A percentile compares a stretch with the other conserved stretches of the same genome.
Conservation (phyloP, 768 basidiomycete species). For the Russula abietina region DNA sequence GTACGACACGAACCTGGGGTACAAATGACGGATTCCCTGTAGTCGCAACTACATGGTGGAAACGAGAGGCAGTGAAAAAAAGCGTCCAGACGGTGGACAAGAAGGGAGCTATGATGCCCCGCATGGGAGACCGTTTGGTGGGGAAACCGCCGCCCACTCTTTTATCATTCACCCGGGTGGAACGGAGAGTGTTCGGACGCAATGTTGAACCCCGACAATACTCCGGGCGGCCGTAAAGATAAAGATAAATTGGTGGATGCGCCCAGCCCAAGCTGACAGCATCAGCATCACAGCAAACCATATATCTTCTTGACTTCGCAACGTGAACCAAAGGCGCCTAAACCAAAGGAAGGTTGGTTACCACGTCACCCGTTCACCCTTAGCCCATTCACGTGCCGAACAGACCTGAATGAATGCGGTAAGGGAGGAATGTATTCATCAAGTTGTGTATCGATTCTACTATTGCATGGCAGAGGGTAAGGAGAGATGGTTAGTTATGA, state of each 20-base stretch:
- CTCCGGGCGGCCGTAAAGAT: no score
- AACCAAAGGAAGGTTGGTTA: background rate
- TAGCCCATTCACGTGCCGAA: background rate
- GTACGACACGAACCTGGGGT: constrained; percentile 5
- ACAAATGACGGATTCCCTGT: background rate
- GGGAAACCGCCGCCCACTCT: background rate
- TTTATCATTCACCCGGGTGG: background rate
- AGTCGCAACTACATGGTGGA: background rate
- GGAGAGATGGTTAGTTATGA: background rate
- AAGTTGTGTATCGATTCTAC: background rate
- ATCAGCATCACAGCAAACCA: background rate
- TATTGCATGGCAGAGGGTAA: background rate
- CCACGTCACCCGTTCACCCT: no score
- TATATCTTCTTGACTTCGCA: background rate
- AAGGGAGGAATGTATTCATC: background rate
- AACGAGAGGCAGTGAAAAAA: background rate
- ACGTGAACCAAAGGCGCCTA: background rate
- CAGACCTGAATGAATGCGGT: background rate
- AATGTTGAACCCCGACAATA: background rate
- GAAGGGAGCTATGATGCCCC: background rate
- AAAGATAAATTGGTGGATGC: background rate
- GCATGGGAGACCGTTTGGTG: background rate
- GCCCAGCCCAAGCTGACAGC: no score
- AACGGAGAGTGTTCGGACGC: background rate
- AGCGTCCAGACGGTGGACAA: background rate